These are phyloP conservation scores for Torulaspora quercuum DNA, from an alignment of 805 yeast species.

Conservation along the genomic window DNA sequence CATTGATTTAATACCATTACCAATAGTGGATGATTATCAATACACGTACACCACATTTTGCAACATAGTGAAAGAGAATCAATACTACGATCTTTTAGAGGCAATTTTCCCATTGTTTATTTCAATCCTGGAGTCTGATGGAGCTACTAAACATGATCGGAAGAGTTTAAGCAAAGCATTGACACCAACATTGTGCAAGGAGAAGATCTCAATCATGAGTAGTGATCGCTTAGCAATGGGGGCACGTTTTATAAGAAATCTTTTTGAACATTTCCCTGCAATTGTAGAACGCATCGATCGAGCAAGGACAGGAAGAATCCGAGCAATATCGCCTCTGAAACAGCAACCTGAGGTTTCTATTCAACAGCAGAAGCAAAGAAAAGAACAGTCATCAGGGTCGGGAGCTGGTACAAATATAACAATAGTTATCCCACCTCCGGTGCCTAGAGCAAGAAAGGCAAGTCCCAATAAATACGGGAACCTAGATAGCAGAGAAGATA, in stretches of 20 bases:
- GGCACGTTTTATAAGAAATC: slow-evolving; percentile 49
- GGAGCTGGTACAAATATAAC: background rate
- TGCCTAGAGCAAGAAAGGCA: slow-evolving; percentile 30
- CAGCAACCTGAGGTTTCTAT: background rate
- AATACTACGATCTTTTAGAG: slow-evolving; percentile 35
- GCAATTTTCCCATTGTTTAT: slow-evolving; percentile 47
- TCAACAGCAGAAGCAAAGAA: background rate
- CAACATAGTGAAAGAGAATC: slow-evolving; percentile 35
- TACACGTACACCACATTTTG: slow-evolving; percentile 42
- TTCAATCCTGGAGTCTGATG: slow-evolving; percentile 39
- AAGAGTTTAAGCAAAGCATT: slow-evolving; percentile 43
- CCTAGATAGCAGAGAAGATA: slow-evolving; percentile 12
- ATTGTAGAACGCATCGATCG: slow-evolving; percentile 26
- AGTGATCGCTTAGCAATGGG: slow-evolving; percentile 51
- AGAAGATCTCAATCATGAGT: slow-evolving; percentile 41
- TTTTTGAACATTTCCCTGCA: slow-evolving; percentile 49
- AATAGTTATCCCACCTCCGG: slow-evolving; percentile 17
- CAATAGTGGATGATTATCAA: slow-evolving; percentile 48
- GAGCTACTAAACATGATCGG: slow-evolving; percentile 43
- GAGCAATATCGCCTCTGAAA: slow-evolving; percentile 8
- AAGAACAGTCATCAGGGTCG: too few species aligned
- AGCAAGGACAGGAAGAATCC: slow-evolving; percentile 11
- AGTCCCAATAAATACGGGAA: slow-evolving; percentile 22
- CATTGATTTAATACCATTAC: slow-evolving; percentile 46
- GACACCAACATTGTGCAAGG: slow-evolving; percentile 56